A percentile compares a stretch with the other conserved stretches of the same genome.
Evolutionary conservation across 495 filamentous ascomycete genomes (phyloP).

Genomic region (Aspergillus asperescens): DNA sequence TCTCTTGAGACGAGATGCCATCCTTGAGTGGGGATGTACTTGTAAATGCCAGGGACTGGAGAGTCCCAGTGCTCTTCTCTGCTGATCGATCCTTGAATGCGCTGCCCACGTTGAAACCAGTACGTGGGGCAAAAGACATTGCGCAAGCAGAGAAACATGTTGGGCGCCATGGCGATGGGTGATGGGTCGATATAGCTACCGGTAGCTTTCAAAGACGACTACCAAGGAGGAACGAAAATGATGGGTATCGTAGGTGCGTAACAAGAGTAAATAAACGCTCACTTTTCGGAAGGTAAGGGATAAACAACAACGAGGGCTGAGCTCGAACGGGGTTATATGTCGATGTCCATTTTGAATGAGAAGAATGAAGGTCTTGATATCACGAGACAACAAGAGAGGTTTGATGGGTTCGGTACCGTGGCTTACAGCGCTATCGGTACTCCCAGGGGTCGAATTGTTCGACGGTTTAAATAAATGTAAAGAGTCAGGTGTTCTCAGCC

Average conservation of each 20-base stretch:
- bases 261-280: constrained; percentile 18
- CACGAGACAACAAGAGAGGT: constrained; percentile 7
- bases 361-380: constrained; percentile 13
- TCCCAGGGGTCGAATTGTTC: background rate
- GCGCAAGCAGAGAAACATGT: constrained; percentile 43
- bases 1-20: constrained; percentile 43
- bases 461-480: background rate
- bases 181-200: background rate
- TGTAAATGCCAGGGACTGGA: constrained; percentile 43
- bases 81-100: constrained; percentile 33
- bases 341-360: constrained; percentile 34
- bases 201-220: constrained; percentile 2
- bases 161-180: constrained; percentile 37
- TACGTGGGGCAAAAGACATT: constrained; percentile 39
- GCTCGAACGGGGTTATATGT: constrained; percentile 28
- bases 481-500: background rate
- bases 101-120: constrained; percentile 41
- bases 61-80: constrained; percentile 44
- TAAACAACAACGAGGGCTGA: constrained; percentile 19
- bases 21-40: constrained; percentile 39
- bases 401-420: constrained; percentile 5
- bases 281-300: constrained; percentile 23
- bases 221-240: background rate
- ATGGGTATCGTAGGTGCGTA: constrained; percentile 7
- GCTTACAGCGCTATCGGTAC: constrained; percentile 2